Evolutionary conservation across 352 stramenopile genomes (phyloP), one percentile per base, ranked within the genome.

Genomic region (Pythium monospermum): DNA sequence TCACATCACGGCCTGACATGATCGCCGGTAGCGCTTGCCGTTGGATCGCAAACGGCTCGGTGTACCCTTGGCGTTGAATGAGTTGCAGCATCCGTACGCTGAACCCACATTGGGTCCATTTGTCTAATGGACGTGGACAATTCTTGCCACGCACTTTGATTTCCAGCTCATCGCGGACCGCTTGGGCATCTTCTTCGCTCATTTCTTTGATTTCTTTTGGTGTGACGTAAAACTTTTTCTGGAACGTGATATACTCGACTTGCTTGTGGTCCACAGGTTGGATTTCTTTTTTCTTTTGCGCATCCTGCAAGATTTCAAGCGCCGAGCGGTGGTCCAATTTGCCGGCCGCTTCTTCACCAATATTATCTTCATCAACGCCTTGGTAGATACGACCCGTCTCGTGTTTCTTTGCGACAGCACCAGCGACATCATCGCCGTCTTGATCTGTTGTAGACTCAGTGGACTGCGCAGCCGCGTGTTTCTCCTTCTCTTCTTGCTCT

Each of bases 191-290:
- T 31, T 96, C 83, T 6, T 91, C 77, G 1, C 83, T 84, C 40
- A 99, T 68, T 22, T 76, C 68, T 28, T 92, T 92, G 49, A 99
- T 85, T 33, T 94, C 85, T 38, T 91, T 88, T 13, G 96, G 96
- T 16, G 98, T 85, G 15, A 99, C 91, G 61, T 99, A 99, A 30
- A 99, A 96, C 61, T 99, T 98, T 78, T 99, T 99, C 41, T 97
- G 87, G 59, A 99, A 97, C 8, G 83, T 57, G 13, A 98, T 68
- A 59, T 99, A 99, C 28, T 98, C 90, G 19, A 99, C 87, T 57
- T 87, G 19, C 5, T 71, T 78, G 66, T 99, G 97, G 68, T 99
- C 96, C 6, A 99, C 94, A 0, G 93, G 71, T 59, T 98, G 94
- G 30, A 97, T 91, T 44, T 97, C 86, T 51, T 97, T 97, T 56